Conservation (phyloP, 768 basidiomycete genomes). For the Pilatotrama ljubarskyi region DNA sequence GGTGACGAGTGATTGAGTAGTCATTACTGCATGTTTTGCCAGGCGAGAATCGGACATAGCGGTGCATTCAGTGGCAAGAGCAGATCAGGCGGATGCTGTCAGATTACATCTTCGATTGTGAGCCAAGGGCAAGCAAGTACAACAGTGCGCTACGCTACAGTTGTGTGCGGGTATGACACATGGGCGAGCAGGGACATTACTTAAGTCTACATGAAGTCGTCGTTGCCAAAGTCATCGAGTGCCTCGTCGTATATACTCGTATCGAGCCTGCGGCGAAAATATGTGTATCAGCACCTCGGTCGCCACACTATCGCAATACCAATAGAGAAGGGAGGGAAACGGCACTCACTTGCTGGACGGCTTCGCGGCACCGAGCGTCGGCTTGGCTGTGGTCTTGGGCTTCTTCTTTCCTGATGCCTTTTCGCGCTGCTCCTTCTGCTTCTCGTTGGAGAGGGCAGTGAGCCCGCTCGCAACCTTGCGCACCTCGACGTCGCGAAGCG, state of each 20-base stretch:
- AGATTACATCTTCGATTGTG: conserved; percentile 4
- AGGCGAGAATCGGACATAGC: neutral
- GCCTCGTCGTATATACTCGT: conserved; percentile 83
- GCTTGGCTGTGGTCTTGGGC: conserved; percentile 67
- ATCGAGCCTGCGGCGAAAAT: conserved; percentile 56
- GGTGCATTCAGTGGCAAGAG: neutral
- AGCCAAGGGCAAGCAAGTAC: neutral
- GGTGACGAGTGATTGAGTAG: conserved; percentile 13
- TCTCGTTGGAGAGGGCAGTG: conserved; percentile 90
- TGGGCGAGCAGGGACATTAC: neutral
- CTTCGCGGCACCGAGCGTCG: conserved; percentile 74
- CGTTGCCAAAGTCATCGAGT: conserved; percentile 83
- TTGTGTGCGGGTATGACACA: conserved; percentile 8
- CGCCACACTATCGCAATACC: neutral
- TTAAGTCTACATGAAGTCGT: conserved; percentile 88
- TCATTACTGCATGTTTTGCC: no score
- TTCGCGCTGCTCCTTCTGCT: conserved; percentile 88
- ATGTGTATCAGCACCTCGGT: conserved; percentile 18
- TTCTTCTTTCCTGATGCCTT: conserved; percentile 92
- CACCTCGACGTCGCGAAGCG: conserved; percentile 88
- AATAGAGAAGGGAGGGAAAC: neutral
- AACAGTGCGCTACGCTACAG: conserved; percentile 18
- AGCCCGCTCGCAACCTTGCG: conserved; percentile 84
- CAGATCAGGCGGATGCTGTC: neutral
- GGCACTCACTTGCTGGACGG: conserved; percentile 54